phyloP scores from a whole-genome alignment of 2,329 filamentous ascomycete species.

The Paecilomyces dactylethromorphus region DNA sequence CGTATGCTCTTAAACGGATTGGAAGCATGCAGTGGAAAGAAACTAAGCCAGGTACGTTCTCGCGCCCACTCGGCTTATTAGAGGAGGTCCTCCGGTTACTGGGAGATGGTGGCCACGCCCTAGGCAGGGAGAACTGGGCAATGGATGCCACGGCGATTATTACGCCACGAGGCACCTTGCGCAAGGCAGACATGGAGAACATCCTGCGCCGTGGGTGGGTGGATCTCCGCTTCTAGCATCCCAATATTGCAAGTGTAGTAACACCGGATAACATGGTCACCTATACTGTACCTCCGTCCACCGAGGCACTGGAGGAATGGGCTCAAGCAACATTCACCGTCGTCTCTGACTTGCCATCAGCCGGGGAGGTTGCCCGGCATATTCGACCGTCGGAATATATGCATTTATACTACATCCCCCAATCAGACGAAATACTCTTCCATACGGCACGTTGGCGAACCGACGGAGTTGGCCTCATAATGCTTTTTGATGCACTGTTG shows the following conservation, averaged over 20 bases:
- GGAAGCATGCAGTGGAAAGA: neutral
- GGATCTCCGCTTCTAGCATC: slow-evolving; percentile 12
- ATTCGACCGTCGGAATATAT: slow-evolving; percentile 5
- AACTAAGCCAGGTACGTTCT: neutral
- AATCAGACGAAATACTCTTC: neutral
- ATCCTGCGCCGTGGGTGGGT: slow-evolving; percentile 7
- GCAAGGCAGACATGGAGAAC: neutral
- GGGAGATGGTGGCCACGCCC: slow-evolving; percentile 16
- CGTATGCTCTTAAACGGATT: too few relatives aligned
- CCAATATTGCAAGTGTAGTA: slow-evolving; percentile 10
- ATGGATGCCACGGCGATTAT: slow-evolving; percentile 17
- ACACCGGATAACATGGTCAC: slow-evolving; percentile 1
- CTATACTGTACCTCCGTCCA: slow-evolving; percentile 7
- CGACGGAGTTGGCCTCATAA: slow-evolving; percentile 3
- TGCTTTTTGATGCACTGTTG: neutral
- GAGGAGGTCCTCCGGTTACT: slow-evolving; percentile 24
- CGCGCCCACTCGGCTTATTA: slow-evolving; percentile 7
- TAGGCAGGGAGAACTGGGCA: slow-evolving; percentile 27
- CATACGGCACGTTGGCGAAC: slow-evolving; percentile 6
- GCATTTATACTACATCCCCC: slow-evolving; percentile 7
- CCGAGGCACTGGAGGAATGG: slow-evolving; percentile 5
- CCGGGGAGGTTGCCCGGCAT: slow-evolving; percentile 5
- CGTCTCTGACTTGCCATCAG: slow-evolving; percentile 1
- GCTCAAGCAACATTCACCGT: slow-evolving; percentile 9
- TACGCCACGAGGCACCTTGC: slow-evolving; percentile 2